phyloP scores from a whole-genome alignment of 441 rosid genomes.

The Hura crepitans region DNA sequence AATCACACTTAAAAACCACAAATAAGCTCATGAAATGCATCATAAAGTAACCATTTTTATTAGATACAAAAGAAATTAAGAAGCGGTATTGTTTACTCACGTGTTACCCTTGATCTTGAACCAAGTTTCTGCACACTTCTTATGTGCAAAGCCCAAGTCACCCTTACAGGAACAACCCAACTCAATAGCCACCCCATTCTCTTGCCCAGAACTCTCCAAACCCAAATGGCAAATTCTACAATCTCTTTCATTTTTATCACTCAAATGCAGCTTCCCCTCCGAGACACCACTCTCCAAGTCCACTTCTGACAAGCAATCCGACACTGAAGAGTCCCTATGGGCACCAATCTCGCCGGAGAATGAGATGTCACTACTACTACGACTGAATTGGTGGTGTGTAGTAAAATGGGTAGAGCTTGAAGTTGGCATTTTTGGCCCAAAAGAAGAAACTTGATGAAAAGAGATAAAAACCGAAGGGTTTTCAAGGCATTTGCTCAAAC shows the following conservation, averaged over 20 bases:
- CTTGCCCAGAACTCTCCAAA: constrained; percentile 52
- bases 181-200: constrained; percentile 57
- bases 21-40: background rate
- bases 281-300: constrained; percentile 38
- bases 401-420: constrained; percentile 9
- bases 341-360: constrained; percentile 48
- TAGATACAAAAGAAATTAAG: background rate
- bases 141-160: constrained; percentile 84
- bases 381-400: constrained; percentile 20
- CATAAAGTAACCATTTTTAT: background rate
- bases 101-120: constrained; percentile 89
- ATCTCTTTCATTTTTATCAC: constrained; percentile 42
- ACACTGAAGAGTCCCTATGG: constrained; percentile 46
- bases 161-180: constrained; percentile 87
- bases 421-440: constrained; percentile 23
- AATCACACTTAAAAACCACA: background rate
- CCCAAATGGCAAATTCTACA: constrained; percentile 93
- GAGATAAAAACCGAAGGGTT: background rate
- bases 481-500: constrained; percentile 1
- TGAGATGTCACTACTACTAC: constrained; percentile 30
- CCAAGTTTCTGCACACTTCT: constrained; percentile 91
- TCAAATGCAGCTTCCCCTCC: constrained; percentile 49
- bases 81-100: constrained; percentile 34
- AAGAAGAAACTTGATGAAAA: background rate
- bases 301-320: constrained; percentile 48